A percentile compares a stretch with the other conserved stretches of the same genome.
phyloP scores from a whole-genome alignment of 139 green algal species.

The Gonium pectorale region DNA sequence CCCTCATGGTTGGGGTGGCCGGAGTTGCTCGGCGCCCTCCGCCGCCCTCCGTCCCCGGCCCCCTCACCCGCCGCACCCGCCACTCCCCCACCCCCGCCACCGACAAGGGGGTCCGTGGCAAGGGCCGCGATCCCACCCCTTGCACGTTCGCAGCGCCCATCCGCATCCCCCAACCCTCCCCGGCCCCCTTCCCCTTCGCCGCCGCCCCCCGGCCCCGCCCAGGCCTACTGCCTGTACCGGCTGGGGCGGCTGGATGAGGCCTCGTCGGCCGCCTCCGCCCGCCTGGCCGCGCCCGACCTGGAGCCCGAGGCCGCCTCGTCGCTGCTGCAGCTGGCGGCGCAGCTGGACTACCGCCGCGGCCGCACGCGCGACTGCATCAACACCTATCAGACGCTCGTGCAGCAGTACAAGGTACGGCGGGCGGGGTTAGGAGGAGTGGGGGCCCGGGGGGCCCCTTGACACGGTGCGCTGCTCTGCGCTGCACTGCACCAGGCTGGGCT shows the following conservation, averaged over 20 bases:
- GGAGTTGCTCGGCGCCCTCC: background rate
- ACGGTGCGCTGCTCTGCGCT: background rate
- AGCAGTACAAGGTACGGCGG: conserved; percentile 57
- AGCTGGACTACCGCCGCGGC: conserved; percentile 88
- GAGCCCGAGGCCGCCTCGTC: background rate
- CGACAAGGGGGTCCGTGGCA: too few relatives aligned
- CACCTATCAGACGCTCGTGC: conserved; percentile 71
- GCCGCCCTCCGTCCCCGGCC: background rate
- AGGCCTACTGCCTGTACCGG: conserved; percentile 92
- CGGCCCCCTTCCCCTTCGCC: background rate
- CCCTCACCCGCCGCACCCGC: too few relatives aligned
- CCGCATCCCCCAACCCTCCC: too few relatives aligned
- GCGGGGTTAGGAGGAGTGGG: background rate
- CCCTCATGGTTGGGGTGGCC: too few relatives aligned
- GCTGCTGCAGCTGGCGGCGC: conserved; percentile 82
- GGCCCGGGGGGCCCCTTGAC: background rate
- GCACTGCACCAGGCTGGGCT: too few relatives aligned
- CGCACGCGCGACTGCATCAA: conserved; percentile 68
- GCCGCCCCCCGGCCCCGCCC: conserved; percentile 11
- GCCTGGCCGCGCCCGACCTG: background rate
- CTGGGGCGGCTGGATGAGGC: conserved; percentile 70
- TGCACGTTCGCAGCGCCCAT: too few relatives aligned
- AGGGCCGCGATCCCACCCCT: too few relatives aligned
- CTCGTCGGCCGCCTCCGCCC: background rate
- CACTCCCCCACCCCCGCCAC: too few relatives aligned